phyloP scores from a whole-genome alignment of 164 flowering plant species.

The Echeveria elegans region DNA sequence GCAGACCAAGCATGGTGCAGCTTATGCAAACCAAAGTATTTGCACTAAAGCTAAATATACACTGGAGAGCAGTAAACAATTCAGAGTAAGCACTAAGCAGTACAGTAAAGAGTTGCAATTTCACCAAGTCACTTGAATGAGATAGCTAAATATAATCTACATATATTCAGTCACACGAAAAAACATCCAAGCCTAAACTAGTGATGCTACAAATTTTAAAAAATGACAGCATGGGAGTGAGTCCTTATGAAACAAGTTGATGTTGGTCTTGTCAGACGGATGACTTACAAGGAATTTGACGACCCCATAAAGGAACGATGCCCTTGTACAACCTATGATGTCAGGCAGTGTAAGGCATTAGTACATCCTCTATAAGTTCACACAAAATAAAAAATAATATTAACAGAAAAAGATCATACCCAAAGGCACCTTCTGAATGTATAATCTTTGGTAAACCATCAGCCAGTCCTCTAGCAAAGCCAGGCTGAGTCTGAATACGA shows the following conservation, averaged over 20 bases:
- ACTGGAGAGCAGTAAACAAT: too few species aligned
- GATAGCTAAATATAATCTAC: too few species aligned
- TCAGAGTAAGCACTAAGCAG: too few species aligned
- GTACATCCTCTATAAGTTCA: not conserved
- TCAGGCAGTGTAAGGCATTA: slow-evolving; percentile 11
- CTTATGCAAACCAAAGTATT: too few species aligned
- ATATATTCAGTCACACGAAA: too few species aligned
- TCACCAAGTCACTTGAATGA: too few species aligned
- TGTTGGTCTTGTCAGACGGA: not conserved
- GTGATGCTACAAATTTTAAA: not conserved
- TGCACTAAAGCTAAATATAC: too few species aligned
- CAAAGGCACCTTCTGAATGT: slow-evolving; percentile 54
- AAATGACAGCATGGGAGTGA: too few species aligned
- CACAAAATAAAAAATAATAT: not conserved
- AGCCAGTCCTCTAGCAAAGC: slow-evolving; percentile 64
- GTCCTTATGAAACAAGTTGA: not conserved
- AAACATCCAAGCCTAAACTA: not conserved
- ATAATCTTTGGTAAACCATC: slow-evolving; percentile 79
- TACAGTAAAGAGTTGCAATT: too few species aligned
- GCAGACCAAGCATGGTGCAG: too few species aligned
- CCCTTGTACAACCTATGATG: slow-evolving; percentile 63
- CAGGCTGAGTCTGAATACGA: slow-evolving; percentile 79
- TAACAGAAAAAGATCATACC: slow-evolving; percentile 27
- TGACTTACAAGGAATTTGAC: slow-evolving; percentile 80
- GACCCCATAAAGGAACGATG: slow-evolving; percentile 76